Evolutionary conservation across 495 filamentous ascomycete species (phyloP).

Genomic region (Neurospora sp.): DNA sequence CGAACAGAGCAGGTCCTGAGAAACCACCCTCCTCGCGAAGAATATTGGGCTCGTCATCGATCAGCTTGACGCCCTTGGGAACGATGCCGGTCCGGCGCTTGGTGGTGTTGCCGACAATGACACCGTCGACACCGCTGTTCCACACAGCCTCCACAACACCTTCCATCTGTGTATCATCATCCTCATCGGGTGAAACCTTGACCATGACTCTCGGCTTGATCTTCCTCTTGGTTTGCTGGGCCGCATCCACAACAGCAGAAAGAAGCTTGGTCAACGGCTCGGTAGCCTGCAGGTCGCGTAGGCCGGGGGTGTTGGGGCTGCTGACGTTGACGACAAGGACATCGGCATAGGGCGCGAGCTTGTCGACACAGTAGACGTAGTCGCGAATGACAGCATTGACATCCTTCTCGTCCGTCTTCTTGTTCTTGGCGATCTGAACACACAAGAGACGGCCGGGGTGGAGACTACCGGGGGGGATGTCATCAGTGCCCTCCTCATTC

Average conservation of each 20-base stretch:
- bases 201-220: constrained; percentile 84
- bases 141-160: constrained; percentile 84
- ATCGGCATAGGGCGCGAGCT: constrained; percentile 77
- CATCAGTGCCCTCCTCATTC: constrained; percentile 52
- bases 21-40: constrained; percentile 76
- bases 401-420: constrained; percentile 71
- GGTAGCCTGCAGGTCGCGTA: constrained; percentile 71
- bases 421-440: constrained; percentile 98
- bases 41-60: constrained; percentile 52
- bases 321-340: constrained; percentile 95
- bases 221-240: constrained; percentile 52
- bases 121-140: constrained; percentile 76
- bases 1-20: constrained; percentile 81
- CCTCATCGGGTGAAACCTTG: constrained; percentile 93
- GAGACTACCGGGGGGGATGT: constrained; percentile 62
- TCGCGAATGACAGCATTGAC: constrained; percentile 73
- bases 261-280: constrained; percentile 74
- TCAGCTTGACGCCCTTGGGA: constrained; percentile 51
- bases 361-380: constrained; percentile 77
- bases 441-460: constrained; percentile 63
- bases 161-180: constrained; percentile 65
- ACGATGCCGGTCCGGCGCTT: constrained; percentile 64
- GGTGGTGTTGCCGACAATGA: constrained; percentile 98
- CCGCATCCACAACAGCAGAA: constrained; percentile 70
- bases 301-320: constrained; percentile 87